Evolutionary conservation across 163 green algal genomes (phyloP).

Genomic region (Scenedesmus sp.): DNA sequence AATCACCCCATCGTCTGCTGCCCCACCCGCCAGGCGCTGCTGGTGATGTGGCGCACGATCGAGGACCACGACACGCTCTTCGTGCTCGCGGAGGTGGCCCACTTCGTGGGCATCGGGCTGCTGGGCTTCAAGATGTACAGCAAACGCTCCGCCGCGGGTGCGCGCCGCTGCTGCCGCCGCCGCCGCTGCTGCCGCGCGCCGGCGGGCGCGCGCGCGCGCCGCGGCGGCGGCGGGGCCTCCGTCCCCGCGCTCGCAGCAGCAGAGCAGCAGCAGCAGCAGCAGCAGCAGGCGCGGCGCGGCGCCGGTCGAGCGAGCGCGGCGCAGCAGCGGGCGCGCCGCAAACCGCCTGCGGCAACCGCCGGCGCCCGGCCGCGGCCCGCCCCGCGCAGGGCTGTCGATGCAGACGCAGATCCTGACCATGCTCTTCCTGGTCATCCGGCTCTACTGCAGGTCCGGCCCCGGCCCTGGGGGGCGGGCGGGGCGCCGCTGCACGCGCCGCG

Average conservation of each 20-base stretch:
- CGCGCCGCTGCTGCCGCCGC: not conserved
- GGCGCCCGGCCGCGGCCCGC: no score
- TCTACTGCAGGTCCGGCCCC: constrained; percentile 88
- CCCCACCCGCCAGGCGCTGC: constrained; percentile 62
- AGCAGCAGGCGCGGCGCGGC: not conserved
- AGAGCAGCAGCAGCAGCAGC: constrained; percentile 1
- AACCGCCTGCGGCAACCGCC: no score
- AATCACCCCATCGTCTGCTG: not conserved
- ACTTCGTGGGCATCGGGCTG: constrained; percentile 94
- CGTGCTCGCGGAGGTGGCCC: constrained; percentile 91
- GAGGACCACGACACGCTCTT: constrained; percentile 99
- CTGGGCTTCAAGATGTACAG: constrained; percentile 91
- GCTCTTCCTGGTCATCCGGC: constrained; percentile 88
- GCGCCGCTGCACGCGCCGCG: no score
- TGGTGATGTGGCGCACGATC: constrained; percentile 90
- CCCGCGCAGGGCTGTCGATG: constrained; percentile 91
- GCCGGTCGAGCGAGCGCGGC: no score
- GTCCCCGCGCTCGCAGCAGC: no score
- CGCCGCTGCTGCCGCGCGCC: not conserved
- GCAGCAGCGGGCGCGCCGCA: no score
- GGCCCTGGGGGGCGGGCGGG: no score
- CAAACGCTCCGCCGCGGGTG: constrained; percentile 78
- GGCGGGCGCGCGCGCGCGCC: not conserved
- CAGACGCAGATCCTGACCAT: constrained; percentile 92
- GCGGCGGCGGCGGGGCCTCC: no score